These are phyloP conservation scores for Fusarium nygamai DNA, from an alignment of 2,329 filamentous ascomycete genomes.

Conservation along the genomic window DNA sequence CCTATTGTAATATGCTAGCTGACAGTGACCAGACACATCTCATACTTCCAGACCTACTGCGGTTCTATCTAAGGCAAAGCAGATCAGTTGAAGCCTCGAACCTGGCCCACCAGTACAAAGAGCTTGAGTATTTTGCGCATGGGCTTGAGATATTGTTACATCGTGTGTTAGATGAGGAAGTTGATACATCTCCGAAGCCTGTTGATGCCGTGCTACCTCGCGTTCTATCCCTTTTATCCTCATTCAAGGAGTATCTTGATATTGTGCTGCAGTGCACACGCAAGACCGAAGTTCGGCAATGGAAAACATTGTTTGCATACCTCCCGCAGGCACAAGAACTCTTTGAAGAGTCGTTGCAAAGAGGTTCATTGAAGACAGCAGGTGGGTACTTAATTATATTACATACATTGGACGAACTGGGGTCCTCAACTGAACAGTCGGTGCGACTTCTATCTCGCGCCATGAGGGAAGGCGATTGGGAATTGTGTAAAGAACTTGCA, in stretches of 20 bases:
- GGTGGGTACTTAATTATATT: constrained; percentile 96
- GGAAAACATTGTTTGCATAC: constrained; percentile 92
- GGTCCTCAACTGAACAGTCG: constrained; percentile 77
- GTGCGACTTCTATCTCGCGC: constrained; percentile 84
- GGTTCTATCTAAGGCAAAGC: constrained; percentile 78
- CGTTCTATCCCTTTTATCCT: constrained; percentile 72
- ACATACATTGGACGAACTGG: constrained; percentile 80
- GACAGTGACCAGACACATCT: constrained; percentile 76
- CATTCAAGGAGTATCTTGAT: constrained; percentile 87
- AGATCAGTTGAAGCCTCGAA: constrained; percentile 83
- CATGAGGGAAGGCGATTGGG: constrained; percentile 89
- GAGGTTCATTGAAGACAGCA: constrained; percentile 90
- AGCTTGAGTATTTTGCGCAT: constrained; percentile 91
- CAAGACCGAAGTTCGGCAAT: constrained; percentile 95
- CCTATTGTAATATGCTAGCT: not conserved
- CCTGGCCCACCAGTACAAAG: constrained; percentile 84
- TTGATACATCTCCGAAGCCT: constrained; percentile 74
- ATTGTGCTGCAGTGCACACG: constrained; percentile 97
- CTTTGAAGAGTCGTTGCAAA: constrained; percentile 89
- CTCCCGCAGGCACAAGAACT: constrained; percentile 89
- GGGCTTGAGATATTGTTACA: constrained; percentile 92
- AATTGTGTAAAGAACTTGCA: constrained; percentile 92
- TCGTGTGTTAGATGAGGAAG: constrained; percentile 92
- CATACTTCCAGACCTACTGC: constrained; percentile 88
- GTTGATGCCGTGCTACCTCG: constrained; percentile 72